These are phyloP conservation scores for Kodamaea derodonti DNA, from an alignment of 1,139 yeast genomes.

Conservation along the genomic window DNA sequence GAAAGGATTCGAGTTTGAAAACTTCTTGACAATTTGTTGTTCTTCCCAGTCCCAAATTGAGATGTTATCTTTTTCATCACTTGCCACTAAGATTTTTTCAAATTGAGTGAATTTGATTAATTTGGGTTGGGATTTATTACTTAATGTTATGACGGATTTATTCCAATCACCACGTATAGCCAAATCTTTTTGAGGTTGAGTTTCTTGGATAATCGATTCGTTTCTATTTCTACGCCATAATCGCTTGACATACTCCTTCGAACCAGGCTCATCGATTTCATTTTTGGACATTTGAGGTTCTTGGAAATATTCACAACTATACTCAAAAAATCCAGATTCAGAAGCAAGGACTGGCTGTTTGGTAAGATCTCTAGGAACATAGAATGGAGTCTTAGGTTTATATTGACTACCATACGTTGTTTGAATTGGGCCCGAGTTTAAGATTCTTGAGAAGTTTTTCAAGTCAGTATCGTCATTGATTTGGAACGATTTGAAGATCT, in stretches of 20 bases:
- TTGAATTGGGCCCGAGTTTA: constrained; percentile 39
- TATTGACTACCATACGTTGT: constrained; percentile 49
- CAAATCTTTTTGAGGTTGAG: constrained; percentile 84
- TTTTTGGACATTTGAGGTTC: constrained; percentile 91
- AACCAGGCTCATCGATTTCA: constrained; percentile 91
- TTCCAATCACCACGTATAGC: constrained; percentile 89
- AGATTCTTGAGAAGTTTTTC: constrained; percentile 35
- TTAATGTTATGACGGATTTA: constrained; percentile 54
- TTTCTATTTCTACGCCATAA: constrained; percentile 90
- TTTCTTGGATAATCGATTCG: constrained; percentile 78
- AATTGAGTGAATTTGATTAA: constrained; percentile 81
- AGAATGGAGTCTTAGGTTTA: constrained; percentile 52
- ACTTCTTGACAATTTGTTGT: constrained; percentile 54
- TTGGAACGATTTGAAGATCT: constrained; percentile 41
- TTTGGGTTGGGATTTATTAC: constrained; percentile 78
- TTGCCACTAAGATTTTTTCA: constrained; percentile 76
- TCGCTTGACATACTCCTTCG: constrained; percentile 76
- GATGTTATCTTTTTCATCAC: constrained; percentile 82
- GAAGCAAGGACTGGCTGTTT: constrained; percentile 53
- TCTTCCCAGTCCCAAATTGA: constrained; percentile 88
- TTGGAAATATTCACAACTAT: constrained; percentile 88
- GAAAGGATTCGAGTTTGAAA: constrained; percentile 80
- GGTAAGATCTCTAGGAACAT: constrained; percentile 32
- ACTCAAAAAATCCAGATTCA: constrained; percentile 76
- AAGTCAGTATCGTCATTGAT: constrained; percentile 40